These are phyloP conservation scores for Guyanaporus albipodus DNA, from an alignment of 768 basidiomycete genomes.

Conservation along the genomic window DNA sequence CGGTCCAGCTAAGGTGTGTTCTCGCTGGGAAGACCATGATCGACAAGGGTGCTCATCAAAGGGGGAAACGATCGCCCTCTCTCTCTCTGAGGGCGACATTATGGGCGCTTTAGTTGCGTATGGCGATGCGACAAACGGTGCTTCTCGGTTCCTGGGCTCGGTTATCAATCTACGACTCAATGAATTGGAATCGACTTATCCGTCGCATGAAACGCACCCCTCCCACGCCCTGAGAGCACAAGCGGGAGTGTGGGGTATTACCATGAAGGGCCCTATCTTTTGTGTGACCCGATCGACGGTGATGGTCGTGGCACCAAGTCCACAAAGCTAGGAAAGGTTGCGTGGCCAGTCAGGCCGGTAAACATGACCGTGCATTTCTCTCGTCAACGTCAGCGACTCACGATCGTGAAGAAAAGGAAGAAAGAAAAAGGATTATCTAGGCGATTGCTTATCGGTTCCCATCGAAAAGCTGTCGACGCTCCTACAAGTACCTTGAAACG, in stretches of 20 bases:
- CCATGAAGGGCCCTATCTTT: not conserved
- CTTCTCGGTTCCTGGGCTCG: slow-evolving; percentile 9
- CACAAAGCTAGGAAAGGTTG: not conserved
- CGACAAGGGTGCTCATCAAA: not conserved
- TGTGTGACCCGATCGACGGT: slow-evolving; percentile 5
- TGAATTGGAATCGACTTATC: not conserved
- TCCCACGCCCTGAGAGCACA: not conserved
- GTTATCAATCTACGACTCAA: not conserved
- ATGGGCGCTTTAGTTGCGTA: too few relatives aligned
- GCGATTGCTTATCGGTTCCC: slow-evolving; percentile 1
- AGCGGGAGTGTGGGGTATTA: slow-evolving; percentile 4
- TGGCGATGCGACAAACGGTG: too few relatives aligned
- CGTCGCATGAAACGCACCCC: not conserved
- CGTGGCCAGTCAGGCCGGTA: not conserved
- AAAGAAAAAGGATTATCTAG: not conserved
- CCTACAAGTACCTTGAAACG: slow-evolving; percentile 3
- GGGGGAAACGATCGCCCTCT: too few relatives aligned
- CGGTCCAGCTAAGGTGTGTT: not conserved
- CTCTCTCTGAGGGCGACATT: too few relatives aligned
- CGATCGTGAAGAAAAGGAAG: not conserved
- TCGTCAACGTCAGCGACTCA: not conserved
- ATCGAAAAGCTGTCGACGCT: not conserved
- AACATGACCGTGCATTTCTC: too few relatives aligned
- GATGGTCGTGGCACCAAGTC: not conserved
- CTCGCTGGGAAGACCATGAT: not conserved